Conservation (phyloP, 2,329 filamentous ascomycete species). For the Ophiostoma quercus region DNA sequence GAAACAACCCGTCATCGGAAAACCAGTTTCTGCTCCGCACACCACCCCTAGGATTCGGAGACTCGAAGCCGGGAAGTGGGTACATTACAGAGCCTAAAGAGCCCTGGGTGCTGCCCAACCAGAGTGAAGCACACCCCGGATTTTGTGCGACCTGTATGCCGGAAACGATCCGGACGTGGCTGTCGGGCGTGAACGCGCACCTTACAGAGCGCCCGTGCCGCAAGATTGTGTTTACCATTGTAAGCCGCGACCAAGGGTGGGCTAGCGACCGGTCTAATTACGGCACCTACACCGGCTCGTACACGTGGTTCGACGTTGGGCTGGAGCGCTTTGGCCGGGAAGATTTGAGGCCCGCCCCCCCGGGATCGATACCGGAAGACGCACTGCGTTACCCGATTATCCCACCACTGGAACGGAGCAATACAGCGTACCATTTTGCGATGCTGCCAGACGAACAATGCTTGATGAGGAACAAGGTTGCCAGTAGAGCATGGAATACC, state of each 20-base stretch:
- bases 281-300: slow-evolving; percentile 46
- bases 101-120: neutral
- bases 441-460: slow-evolving; percentile 36
- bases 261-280: slow-evolving; percentile 34
- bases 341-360: neutral
- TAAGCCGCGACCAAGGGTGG: slow-evolving; percentile 57
- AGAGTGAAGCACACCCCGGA: neutral
- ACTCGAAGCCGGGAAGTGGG: neutral
- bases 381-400: neutral
- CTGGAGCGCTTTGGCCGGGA: slow-evolving; percentile 49
- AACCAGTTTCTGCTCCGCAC: slow-evolving; percentile 31
- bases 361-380: neutral
- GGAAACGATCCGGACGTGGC: slow-evolving; percentile 14
- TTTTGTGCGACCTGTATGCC: neutral
- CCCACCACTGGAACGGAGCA: neutral
- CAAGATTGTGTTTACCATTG: slow-evolving; percentile 57
- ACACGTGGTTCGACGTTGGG: slow-evolving; percentile 60
- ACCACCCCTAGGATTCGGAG: slow-evolving; percentile 37
- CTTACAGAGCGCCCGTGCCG: slow-evolving; percentile 47
- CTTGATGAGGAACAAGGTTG: slow-evolving; percentile 47
- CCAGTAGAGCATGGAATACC: slow-evolving; percentile 34
- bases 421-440: slow-evolving; percentile 36
- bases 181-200: neutral
- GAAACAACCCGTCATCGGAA: neutral
- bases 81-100: neutral